Base-by-base conservation (phyloP, 805 yeast species). In the Ogataea methylovora region DNA sequence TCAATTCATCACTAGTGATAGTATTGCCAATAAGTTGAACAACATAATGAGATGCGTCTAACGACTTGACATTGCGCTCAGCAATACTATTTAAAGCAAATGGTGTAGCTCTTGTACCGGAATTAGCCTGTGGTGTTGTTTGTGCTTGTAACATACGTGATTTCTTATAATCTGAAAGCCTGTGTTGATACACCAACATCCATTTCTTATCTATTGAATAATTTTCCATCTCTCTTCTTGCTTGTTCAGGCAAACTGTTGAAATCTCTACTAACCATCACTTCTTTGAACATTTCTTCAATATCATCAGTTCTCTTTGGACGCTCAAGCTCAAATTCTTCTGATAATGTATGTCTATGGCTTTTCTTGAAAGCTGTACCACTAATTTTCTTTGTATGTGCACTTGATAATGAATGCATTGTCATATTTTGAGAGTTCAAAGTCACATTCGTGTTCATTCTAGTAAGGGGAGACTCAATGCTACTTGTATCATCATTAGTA, bases 171-270 rank as follows among this genome's bases (percentile, higher is more conserved):
- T 87, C 96, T 6, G 88, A 73, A 30, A 84, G 68, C 17, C 81
- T 76, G 54, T 87, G 95, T 55, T 88, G 97, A 44, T 82, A 76
- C 27, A 88, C 80, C 44, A 88, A 68, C 80, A 84, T 78, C 95
- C 96, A 87, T 58, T 90, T 90, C 48, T 86, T 84, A 32, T 81
- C 84, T 0, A 74, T 62, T 28, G 82, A 73, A 51, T 82, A 87
- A 45, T 71, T 72, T 48, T 75, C 67, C 83, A 90, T 77, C 50
- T 84, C 92, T 36, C 66, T 71, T 44, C 79, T 78, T 3, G 92
- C 95, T 33, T 72, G 73, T 18, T 73, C 74, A 0, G 95, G 64
- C 24, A 60, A 44, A 24, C 71, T 65, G 32, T 65, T 75, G 58
- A 85, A 82, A 53, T 88, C 94, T 48, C 96, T 73, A 46, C 78